Evolutionary conservation across 768 basidiomycete genomes (phyloP), one percentile per base, ranked within the genome.

Genomic region (Termitomyces sp.): DNA sequence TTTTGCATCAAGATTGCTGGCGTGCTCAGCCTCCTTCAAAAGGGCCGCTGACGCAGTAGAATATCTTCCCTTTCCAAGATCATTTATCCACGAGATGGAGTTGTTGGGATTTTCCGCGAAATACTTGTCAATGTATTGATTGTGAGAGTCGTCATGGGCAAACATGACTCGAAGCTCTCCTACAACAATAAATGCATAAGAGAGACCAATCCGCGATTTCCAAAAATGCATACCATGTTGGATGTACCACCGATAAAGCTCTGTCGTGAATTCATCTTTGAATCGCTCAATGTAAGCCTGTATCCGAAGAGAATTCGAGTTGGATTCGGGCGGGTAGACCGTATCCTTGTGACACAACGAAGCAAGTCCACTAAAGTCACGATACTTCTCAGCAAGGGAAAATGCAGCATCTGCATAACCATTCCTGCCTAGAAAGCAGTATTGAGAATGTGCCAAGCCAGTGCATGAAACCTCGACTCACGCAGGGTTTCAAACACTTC

Each of bases 221-320:
- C 13, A 13, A 13, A 24, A 33, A 40, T 20, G 68, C 80, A 45
- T 56, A 90, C 92, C 91, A 62, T 94, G 87, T 62, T 93, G 90
- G 51, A 96, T 89, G 69, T 92, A 96, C 90, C 90, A 97, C 65
- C 85, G 82, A 66, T 91, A 95, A n/a, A 97, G 77, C 65, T 92
- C 87, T n/a, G 79, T 84, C 0, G 94, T 88, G 62, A 98, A 98
- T 13, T 83, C 84, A 35, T 92, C 86, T 51, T 87, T 83, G 72
- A 88, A 96, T 64, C 78, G 79, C 46, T 88, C 80, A 57, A 94
- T 83, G 70, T 94, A 97, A 5, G 70, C 68, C 64, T 86, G 81
- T 18, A 94, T 86, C 20, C 85, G 76, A 26, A 72, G 67, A 1
- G 77, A 75, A 63, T 88, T 76, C 1, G 88, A 85, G 64, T 90